These are phyloP conservation scores for Litchi chinensis DNA, from an alignment of 345 rosid species.

Conservation along the genomic window DNA sequence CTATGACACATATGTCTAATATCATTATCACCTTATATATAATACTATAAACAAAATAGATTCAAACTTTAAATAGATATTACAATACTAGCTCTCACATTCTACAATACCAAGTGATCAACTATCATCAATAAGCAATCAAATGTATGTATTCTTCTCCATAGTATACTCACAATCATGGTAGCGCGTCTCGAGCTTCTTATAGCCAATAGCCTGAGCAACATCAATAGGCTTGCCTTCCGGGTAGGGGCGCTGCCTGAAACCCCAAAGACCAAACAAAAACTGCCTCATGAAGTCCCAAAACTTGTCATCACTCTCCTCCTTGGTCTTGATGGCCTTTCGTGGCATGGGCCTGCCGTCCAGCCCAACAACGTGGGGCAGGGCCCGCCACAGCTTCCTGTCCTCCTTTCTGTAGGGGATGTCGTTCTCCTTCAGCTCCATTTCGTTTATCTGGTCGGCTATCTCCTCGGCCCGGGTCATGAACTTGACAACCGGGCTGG, in stretches of 20 bases:
- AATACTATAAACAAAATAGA: no score
- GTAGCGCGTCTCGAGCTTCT: conserved; percentile 80
- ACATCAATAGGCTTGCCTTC: conserved; percentile 80
- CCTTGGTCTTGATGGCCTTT: conserved; percentile 64
- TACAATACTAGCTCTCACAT: no score
- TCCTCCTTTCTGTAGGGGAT: conserved; percentile 70
- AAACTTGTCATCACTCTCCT: conserved; percentile 89
- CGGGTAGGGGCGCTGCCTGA: conserved; percentile 84
- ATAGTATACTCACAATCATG: conserved; percentile 68
- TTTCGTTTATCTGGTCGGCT: conserved; percentile 54
- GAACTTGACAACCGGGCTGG: conserved; percentile 73
- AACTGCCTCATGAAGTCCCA: conserved; percentile 90
- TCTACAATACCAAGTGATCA: neutral
- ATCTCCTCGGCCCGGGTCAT: conserved; percentile 63
- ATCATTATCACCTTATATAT: no score
- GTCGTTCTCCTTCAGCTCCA: conserved; percentile 61
- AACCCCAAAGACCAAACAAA: conserved; percentile 91
- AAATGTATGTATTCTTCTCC: no score
- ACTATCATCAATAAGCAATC: neutral
- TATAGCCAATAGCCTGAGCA: conserved; percentile 90
- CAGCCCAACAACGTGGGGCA: conserved; percentile 71
- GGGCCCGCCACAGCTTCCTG: conserved; percentile 64
- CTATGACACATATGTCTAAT: no score
- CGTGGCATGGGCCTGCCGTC: conserved; percentile 94
- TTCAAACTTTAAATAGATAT: no score